A percentile compares a stretch with the other conserved stretches of the same genome.
Evolutionary conservation across 2,329 filamentous ascomycete genomes (phyloP).

Genomic region (Arthrocladium fulminans): DNA sequence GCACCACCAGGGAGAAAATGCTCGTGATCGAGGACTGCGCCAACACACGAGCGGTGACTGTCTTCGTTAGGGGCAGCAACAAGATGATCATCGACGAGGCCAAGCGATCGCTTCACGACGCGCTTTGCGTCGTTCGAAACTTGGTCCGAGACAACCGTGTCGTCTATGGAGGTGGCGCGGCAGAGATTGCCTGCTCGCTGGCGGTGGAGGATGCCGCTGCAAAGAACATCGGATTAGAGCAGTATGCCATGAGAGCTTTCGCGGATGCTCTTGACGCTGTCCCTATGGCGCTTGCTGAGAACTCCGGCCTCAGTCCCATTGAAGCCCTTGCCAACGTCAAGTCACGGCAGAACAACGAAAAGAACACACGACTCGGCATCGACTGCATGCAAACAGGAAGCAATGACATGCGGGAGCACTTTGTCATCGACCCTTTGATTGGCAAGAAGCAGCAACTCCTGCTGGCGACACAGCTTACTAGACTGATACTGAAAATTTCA

Average conservation of each 20-base stretch:
- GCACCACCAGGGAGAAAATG: conserved; percentile 98
- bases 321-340: conserved; percentile 92
- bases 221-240: conserved; percentile 92
- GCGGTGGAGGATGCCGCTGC: conserved; percentile 92
- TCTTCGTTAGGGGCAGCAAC: conserved; percentile 95
- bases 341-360: conserved; percentile 87
- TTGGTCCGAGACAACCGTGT: conserved; percentile 92
- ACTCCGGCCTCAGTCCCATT: conserved; percentile 91
- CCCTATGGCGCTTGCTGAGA: conserved; percentile 94
- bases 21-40: conserved; percentile 98
- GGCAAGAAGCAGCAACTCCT: conserved; percentile 96
- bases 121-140: conserved; percentile 94
- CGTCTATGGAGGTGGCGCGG: conserved; percentile 92
- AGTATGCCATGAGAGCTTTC: conserved; percentile 98
- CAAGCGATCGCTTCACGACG: conserved; percentile 93
- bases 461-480: conserved; percentile 91
- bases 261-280: conserved; percentile 87
- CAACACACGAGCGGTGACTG: conserved; percentile 90
- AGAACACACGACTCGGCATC: conserved; percentile 71
- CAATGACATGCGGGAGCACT: conserved; percentile 81
- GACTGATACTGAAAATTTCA: conserved; percentile 92
- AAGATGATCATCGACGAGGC: conserved; percentile 99
- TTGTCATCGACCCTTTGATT: conserved; percentile 96
- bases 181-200: conserved; percentile 92
- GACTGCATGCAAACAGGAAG: conserved; percentile 95